Evolutionary conservation across 768 basidiomycete species (phyloP).

Genomic region (Hirschioporus abietinus): DNA sequence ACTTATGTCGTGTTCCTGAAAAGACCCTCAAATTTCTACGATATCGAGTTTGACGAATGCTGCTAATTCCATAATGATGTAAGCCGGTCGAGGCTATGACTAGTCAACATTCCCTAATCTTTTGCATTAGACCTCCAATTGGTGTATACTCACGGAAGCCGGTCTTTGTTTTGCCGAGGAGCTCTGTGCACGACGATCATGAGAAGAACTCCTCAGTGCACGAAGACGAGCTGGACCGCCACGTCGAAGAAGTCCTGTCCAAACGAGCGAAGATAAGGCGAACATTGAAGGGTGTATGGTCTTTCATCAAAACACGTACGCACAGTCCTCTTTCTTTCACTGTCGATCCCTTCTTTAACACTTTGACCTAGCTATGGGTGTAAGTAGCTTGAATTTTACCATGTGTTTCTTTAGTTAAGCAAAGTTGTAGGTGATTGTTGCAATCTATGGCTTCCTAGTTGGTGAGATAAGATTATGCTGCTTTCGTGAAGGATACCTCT

Average conservation of each 20-base stretch:
- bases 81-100: slow-evolving; percentile 9
- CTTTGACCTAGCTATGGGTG: slow-evolving; percentile 52
- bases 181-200: slow-evolving; percentile 18
- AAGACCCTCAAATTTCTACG: slow-evolving; percentile 73
- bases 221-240: slow-evolving; percentile 54
- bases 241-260: slow-evolving; percentile 71
- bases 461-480: slow-evolving; percentile 33
- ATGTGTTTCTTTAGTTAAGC: slow-evolving; percentile 1
- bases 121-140: slow-evolving; percentile 51
- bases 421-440: slow-evolving; percentile 46
- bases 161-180: slow-evolving; percentile 48
- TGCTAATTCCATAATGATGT: slow-evolving; percentile 76
- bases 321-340: slow-evolving; percentile 10
- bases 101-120: neutral
- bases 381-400: slow-evolving; percentile 28
- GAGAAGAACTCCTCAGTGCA: slow-evolving; percentile 33
- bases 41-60: slow-evolving; percentile 74
- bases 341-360: neutral
- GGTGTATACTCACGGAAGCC: slow-evolving; percentile 69
- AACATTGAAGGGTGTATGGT: slow-evolving; percentile 67
- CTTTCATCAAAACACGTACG: slow-evolving; percentile 80
- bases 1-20: slow-evolving; percentile 9
- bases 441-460: slow-evolving; percentile 72
- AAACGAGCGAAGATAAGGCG: slow-evolving; percentile 52
- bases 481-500: neutral